Evolutionary conservation across 2,329 filamentous ascomycete species (phyloP).

Genomic region (Trichoderma sp.): DNA sequence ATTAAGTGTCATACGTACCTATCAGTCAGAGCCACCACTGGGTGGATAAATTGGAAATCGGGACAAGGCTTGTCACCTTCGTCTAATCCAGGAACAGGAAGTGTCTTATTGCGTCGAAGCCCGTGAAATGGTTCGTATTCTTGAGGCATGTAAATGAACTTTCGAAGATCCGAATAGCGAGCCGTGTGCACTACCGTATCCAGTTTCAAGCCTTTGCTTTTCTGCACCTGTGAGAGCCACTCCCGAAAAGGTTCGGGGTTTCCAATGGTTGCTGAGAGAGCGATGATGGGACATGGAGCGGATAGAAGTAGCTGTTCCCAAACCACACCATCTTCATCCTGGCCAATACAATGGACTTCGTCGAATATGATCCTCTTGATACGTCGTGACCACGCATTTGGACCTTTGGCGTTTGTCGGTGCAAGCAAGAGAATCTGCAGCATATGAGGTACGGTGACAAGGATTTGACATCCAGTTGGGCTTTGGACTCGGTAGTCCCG

Average conservation of each 20-base stretch:
- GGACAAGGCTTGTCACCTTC: conserved; percentile 30
- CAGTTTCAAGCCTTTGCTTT: conserved; percentile 59
- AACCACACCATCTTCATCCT: conserved; percentile 70
- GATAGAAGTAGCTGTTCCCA: conserved; percentile 77
- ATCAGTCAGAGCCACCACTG: conserved; percentile 61
- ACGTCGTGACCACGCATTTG: conserved; percentile 58
- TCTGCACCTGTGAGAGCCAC: conserved; percentile 66
- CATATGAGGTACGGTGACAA: conserved; percentile 76
- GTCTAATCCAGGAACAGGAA: conserved; percentile 47
- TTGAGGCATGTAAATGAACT: conserved; percentile 63
- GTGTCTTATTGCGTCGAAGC: conserved; percentile 41
- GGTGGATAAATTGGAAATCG: conserved; percentile 62
- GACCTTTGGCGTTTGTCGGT: conserved; percentile 58
- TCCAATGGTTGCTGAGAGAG: conserved; percentile 75
- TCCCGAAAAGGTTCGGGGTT: conserved; percentile 67
- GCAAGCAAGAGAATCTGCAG: conserved; percentile 74
- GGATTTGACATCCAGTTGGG: conserved; percentile 66
- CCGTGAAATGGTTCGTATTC: conserved; percentile 49
- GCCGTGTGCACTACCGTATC: conserved; percentile 66
- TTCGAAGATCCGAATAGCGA: conserved; percentile 75
- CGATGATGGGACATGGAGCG: conserved; percentile 73
- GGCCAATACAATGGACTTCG: conserved; percentile 77
- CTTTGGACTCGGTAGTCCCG: conserved; percentile 74
- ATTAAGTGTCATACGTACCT: conserved; percentile 33
- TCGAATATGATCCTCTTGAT: conserved; percentile 79